phyloP scores from a whole-genome alignment of 495 filamentous ascomycete genomes.

The Penicillium canariense region DNA sequence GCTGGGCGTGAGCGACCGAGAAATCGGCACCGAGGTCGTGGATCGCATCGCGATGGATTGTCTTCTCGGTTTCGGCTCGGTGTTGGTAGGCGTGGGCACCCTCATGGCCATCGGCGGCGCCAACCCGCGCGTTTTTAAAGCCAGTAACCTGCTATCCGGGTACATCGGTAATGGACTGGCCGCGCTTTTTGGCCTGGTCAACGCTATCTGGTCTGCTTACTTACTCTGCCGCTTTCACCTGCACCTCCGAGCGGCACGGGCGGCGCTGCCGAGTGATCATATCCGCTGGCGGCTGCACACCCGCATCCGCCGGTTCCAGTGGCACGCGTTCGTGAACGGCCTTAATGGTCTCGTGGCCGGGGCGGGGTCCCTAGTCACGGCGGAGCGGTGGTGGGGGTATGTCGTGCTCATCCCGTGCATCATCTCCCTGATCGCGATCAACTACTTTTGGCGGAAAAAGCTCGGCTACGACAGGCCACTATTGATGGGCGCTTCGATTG shows the following conservation, averaged over 20 bases:
- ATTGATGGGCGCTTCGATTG: constrained; percentile 7
- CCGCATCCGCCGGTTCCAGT: constrained; percentile 37
- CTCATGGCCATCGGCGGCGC: constrained; percentile 51
- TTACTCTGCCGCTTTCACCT: constrained; percentile 35
- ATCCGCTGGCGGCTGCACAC: constrained; percentile 27
- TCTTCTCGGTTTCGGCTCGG: constrained; percentile 42
- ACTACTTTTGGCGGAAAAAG: constrained; percentile 44
- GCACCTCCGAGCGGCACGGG: constrained; percentile 24
- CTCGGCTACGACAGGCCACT: constrained; percentile 48
- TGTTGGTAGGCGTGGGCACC: constrained; percentile 49
- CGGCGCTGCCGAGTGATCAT: constrained; percentile 17
- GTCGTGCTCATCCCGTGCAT: constrained; percentile 49
- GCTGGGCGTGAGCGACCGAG: constrained; percentile 38
- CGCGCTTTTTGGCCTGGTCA: constrained; percentile 42
- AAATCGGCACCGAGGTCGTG: constrained; percentile 46
- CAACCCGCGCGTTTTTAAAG: constrained; percentile 34
- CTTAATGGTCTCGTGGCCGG: constrained; percentile 47
- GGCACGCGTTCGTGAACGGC: constrained; percentile 42
- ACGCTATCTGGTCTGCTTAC: constrained; percentile 44
- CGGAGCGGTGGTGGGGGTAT: constrained; percentile 50
- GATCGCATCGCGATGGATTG: constrained; percentile 50
- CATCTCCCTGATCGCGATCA: constrained; percentile 37
- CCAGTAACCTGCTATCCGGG: constrained; percentile 50
- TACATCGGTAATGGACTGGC: constrained; percentile 48
- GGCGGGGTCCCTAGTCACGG: constrained; percentile 49